A percentile compares a stretch with the other conserved stretches of the same genome.
phyloP scores from a whole-genome alignment of 495 filamentous ascomycete genomes.

The Oleoguttula mirabilis region DNA sequence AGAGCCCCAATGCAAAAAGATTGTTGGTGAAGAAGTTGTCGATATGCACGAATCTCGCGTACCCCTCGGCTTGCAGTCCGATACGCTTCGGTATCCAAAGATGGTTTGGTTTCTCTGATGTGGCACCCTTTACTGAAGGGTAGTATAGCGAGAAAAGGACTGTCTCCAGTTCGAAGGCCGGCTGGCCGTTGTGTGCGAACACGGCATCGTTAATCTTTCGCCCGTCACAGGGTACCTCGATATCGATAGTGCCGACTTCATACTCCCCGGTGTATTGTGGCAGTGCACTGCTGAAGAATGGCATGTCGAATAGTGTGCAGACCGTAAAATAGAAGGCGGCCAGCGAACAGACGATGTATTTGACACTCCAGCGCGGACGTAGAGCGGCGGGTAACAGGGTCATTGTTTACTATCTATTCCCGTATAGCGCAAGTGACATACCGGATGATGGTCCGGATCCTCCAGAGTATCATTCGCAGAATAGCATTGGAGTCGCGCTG shows the following conservation, averaged over 20 bases:
- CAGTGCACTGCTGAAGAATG: slow-evolving; percentile 34
- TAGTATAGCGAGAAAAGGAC: slow-evolving; percentile 41
- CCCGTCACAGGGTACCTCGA: slow-evolving; percentile 33
- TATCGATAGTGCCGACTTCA: slow-evolving; percentile 36
- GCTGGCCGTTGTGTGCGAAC: slow-evolving; percentile 30
- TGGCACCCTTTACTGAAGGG: slow-evolving; percentile 26
- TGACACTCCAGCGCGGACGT: slow-evolving; percentile 10
- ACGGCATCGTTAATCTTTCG: slow-evolving; percentile 27
- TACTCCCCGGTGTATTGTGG: slow-evolving; percentile 39
- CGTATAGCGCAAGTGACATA: no score
- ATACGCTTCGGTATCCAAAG: slow-evolving; percentile 40
- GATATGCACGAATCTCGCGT: slow-evolving; percentile 35
- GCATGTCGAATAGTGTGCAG: slow-evolving; percentile 32
- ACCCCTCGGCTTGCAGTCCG: slow-evolving; percentile 38
- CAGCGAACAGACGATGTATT: slow-evolving; percentile 19
- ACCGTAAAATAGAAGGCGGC: slow-evolving; percentile 27
- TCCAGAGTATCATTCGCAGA: no score
- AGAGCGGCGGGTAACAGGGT: no score
- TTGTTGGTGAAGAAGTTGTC: slow-evolving; percentile 33
- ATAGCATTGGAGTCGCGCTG: no score
- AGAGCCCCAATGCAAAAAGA: slow-evolving; percentile 28
- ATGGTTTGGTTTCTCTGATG: slow-evolving; percentile 25
- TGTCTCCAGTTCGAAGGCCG: slow-evolving; percentile 37
- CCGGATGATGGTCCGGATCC: no score
- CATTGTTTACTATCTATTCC: no score